These are phyloP conservation scores for Wallacemonas sp. DNA, from an alignment of 208 protist species.

Conservation along the genomic window DNA sequence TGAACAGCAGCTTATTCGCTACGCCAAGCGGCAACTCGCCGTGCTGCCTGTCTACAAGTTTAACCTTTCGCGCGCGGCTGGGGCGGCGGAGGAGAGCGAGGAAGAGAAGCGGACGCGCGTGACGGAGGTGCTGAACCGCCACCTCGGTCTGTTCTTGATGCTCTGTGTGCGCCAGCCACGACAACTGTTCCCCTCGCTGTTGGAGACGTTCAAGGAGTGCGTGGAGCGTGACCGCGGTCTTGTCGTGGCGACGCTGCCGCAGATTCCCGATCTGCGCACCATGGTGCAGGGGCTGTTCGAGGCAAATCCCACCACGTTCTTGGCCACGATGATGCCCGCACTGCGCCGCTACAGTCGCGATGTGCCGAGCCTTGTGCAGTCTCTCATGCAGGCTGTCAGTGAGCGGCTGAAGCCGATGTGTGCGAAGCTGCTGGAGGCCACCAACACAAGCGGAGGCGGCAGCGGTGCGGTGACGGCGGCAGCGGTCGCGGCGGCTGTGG, in stretches of 20 bases:
- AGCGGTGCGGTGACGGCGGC: slow-evolving; percentile 9
- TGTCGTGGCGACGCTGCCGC: slow-evolving; percentile 55
- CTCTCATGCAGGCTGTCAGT: slow-evolving; percentile 59
- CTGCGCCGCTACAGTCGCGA: slow-evolving; percentile 60
- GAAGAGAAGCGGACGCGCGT: slow-evolving; percentile 19
- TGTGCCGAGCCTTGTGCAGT: slow-evolving; percentile 62
- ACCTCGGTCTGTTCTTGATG: slow-evolving; percentile 72
- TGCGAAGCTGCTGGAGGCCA: slow-evolving; percentile 4
- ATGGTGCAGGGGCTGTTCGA: slow-evolving; percentile 66
- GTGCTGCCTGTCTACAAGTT: slow-evolving; percentile 47
- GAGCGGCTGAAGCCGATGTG: slow-evolving; percentile 43
- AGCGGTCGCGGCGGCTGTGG: slow-evolving; percentile 4
- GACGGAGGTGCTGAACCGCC: slow-evolving; percentile 41
- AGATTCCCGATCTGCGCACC: slow-evolving; percentile 53
- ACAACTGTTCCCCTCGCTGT: slow-evolving; percentile 59
- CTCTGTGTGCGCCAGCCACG: slow-evolving; percentile 74
- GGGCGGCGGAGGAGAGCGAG: slow-evolving; percentile 7
- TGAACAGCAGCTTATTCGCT: slow-evolving; percentile 55
- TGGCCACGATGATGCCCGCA: slow-evolving; percentile 55
- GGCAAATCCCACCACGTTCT: slow-evolving; percentile 42
- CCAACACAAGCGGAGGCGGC: background rate
- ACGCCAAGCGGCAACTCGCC: slow-evolving; percentile 66
- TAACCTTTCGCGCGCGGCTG: background rate
- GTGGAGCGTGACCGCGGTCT: slow-evolving; percentile 46
- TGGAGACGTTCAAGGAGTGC: slow-evolving; percentile 70